Evolutionary conservation across 2,329 filamentous ascomycete species (phyloP), one percentile per base, ranked within the genome.

Genomic region (Cercospora zeae-maydis): DNA sequence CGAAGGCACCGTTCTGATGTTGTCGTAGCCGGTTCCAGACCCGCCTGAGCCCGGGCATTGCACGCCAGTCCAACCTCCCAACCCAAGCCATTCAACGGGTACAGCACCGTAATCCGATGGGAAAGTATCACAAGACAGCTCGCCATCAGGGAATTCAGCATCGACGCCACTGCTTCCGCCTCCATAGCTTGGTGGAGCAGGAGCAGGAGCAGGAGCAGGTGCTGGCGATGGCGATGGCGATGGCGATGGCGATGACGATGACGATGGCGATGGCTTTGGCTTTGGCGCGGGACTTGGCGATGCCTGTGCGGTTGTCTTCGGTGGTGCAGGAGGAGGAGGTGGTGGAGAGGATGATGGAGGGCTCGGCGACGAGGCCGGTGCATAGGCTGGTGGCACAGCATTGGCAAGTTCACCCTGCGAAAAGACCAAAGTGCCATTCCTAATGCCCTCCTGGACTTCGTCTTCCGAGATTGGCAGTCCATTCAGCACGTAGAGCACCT

Each of bases 51-150:
- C 64, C 36, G 63, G 63, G 54, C 59, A 65, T 78, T 96, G 92
- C 65, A 97, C 82, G 73, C 92, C 91, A 68, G 85, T 87, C 88
- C 88, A 99, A 67, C 92, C 92, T 65, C 81, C 84, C 7, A 91
- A 79, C 16, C 83, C 82, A 27, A 93, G 82, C 82, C 89, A 93
- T 60, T 83, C 74, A 31, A 95, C 79, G 54, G 86, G 59, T 51
- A 96, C 73, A 1, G 93, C 89, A 70, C 95, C 95, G 73, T 96
- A 98, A 0, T 86, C 81, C 2, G 86, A 87, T 14, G 93, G 93
- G 80, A 97, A 96, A 1, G 81, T 74, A 66, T 76, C 78, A 80
- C 95, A 98, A 67, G 83, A 78, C 59, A 96, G 72, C 69, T 86
- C 77, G 63, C 91, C 91, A 76, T 88, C 88, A 11, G 89, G 90